Percentiles rank a stretch among this genome's conserved stretches.
Conservation (phyloP, 176 grass and related monocot genomes). For the Oryza australiensis region DNA sequence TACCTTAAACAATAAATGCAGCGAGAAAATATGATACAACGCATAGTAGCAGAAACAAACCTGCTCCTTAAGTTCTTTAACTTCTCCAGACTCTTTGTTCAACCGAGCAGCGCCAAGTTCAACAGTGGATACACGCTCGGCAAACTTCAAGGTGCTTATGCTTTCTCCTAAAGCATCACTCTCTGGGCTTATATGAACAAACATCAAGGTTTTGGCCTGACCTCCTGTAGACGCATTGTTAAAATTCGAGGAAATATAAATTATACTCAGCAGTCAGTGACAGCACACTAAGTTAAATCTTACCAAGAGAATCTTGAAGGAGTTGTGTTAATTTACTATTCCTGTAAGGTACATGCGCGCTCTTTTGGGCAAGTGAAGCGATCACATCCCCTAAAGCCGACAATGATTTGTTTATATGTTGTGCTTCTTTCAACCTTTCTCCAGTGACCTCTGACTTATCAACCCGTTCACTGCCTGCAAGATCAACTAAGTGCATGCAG, state of each 20-base stretch:
- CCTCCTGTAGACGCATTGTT: constrained; percentile 57
- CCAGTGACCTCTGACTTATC: constrained; percentile 96
- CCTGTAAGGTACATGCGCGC: constrained; percentile 87
- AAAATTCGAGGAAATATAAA: constrained; percentile 17
- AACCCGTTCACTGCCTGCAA: constrained; percentile 95
- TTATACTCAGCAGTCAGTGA: constrained; percentile 6
- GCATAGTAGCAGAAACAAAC: constrained; percentile 44
- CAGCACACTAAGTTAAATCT: constrained; percentile 6
- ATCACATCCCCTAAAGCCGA: constrained; percentile 99
- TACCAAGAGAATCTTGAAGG: constrained; percentile 99
- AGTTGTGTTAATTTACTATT: constrained; percentile 99
- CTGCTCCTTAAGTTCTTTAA: constrained; percentile 91
- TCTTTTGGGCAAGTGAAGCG: constrained; percentile 89
- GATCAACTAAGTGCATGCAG: constrained; percentile 99
- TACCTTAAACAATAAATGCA: constrained; percentile 31
- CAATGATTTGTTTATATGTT: constrained; percentile 98
- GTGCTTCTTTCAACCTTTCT: constrained; percentile 96
- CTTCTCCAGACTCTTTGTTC: constrained; percentile 94
- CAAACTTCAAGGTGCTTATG: constrained; percentile 98
- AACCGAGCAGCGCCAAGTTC: constrained; percentile 93
- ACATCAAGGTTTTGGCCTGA: constrained; percentile 99
- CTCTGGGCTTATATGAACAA: constrained; percentile 98
- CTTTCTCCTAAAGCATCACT: constrained; percentile 90
- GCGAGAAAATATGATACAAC: constrained; percentile 27
- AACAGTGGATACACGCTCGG: constrained; percentile 94